Percentiles rank a stretch among this genome's conserved stretches.
These are phyloP conservation scores for Pichia sp. DNA, from an alignment of 1,139 yeast species.

Conservation along the genomic window DNA sequence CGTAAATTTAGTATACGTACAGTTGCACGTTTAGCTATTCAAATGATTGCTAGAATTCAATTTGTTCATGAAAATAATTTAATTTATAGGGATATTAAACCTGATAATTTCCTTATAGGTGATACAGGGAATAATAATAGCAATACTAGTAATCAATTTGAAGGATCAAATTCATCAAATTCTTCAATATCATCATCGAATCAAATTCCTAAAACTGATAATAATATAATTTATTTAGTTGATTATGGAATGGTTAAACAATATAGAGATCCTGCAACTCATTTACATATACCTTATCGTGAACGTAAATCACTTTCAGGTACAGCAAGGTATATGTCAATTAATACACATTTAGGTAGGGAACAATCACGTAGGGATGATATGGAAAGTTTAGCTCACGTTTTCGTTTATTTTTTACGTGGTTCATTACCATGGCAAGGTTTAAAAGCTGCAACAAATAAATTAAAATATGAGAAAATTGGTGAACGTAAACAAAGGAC, in stretches of 20 bases:
- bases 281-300: constrained; percentile 92
- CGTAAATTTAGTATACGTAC: constrained; percentile 62
- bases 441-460: constrained; percentile 70
- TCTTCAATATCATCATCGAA: too few relatives aligned
- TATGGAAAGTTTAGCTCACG: constrained; percentile 57
- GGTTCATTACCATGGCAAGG: constrained; percentile 59
- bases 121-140: too few relatives aligned
- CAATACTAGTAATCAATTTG: too few relatives aligned
- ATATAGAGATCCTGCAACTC: constrained; percentile 89
- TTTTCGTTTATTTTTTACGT: constrained; percentile 52
- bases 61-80: constrained; percentile 61
- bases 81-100: constrained; percentile 71
- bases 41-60: constrained; percentile 64
- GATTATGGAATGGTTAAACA: constrained; percentile 98
- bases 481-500: constrained; percentile 38
- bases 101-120: constrained; percentile 69
- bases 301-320: constrained; percentile 65
- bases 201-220: too few relatives aligned
- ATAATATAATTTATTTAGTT: constrained; percentile 61
- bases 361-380: constrained; percentile 62
- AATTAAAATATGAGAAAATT: constrained; percentile 74
- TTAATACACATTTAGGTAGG: constrained; percentile 56
- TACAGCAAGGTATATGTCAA: constrained; percentile 60
- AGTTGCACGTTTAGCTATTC: constrained; percentile 66
- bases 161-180: too few relatives aligned